A percentile compares a stretch with the other conserved stretches of the same genome.
These are phyloP conservation scores for Piedraia hortae DNA, from an alignment of 2,329 filamentous ascomycete genomes.

Conservation along the genomic window DNA sequence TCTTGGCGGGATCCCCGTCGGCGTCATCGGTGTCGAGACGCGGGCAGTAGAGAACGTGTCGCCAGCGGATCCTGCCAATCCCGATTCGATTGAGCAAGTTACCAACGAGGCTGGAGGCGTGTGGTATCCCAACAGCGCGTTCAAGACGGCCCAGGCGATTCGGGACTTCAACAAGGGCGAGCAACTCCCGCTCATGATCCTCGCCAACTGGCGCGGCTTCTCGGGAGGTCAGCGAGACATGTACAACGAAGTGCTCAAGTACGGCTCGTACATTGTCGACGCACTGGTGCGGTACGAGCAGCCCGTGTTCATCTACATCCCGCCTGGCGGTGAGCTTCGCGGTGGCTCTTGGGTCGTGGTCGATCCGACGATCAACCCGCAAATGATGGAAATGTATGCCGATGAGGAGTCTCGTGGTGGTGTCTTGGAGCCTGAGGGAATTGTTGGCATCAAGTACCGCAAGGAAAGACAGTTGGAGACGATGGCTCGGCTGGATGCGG, in stretches of 20 bases:
- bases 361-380: constrained; percentile 90
- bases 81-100: constrained; percentile 91
- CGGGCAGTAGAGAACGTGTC: constrained; percentile 90
- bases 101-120: constrained; percentile 89
- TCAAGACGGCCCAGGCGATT: constrained; percentile 97
- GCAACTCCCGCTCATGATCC: constrained; percentile 93
- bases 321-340: constrained; percentile 83
- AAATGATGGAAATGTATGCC: constrained; percentile 98
- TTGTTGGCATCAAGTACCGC: constrained; percentile 94
- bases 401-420: constrained; percentile 84
- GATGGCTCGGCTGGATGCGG: constrained; percentile 76
- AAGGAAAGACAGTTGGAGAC: constrained; percentile 92
- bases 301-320: constrained; percentile 97
- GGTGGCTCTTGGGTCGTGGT: constrained; percentile 99
- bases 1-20: constrained; percentile 87
- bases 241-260: constrained; percentile 99
- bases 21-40: constrained; percentile 92
- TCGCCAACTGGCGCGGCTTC: constrained; percentile 99
- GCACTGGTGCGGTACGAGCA: constrained; percentile 96
- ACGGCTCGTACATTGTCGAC: constrained; percentile 96
- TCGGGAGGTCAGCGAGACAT: constrained; percentile 97
- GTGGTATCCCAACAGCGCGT: constrained; percentile 98
- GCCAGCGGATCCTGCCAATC: constrained; percentile 89
- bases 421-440: constrained; percentile 93
- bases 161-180: constrained; percentile 98